These are phyloP conservation scores for Boletus sensibilis DNA, from an alignment of 768 basidiomycete genomes.

Conservation along the genomic window DNA sequence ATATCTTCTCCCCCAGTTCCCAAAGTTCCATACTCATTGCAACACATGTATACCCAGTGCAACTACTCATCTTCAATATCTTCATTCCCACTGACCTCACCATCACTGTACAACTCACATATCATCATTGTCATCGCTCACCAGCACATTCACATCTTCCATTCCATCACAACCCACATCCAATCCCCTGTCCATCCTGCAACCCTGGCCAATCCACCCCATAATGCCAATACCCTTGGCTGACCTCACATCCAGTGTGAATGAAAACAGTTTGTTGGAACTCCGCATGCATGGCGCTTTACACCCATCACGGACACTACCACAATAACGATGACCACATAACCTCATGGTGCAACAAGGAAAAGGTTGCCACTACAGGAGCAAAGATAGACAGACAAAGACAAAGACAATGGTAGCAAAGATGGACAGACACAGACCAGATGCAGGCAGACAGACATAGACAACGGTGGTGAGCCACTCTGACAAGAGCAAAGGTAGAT, in stretches of 20 bases:
- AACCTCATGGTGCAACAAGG: too few relatives aligned
- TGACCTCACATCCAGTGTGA: slow-evolving; percentile 25
- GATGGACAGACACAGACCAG: too few relatives aligned
- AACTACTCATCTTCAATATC: slow-evolving; percentile 18
- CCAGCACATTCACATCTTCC: slow-evolving; percentile 25
- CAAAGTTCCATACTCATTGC: slow-evolving; percentile 18
- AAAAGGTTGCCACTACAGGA: too few relatives aligned
- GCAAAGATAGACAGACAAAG: too few relatives aligned
- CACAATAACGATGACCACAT: too few relatives aligned
- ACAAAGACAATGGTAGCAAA: too few relatives aligned
- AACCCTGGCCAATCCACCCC: slow-evolving; percentile 36
- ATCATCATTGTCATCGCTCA: slow-evolving; percentile 25
- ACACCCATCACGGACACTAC: slow-evolving; percentile 15
- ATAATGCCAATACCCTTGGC: slow-evolving; percentile 34
- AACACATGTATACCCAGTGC: slow-evolving; percentile 26
- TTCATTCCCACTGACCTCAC: slow-evolving; percentile 17
- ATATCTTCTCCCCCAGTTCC: slow-evolving; percentile 2
- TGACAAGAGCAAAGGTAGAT: too few relatives aligned
- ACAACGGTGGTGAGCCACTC: too few relatives aligned
- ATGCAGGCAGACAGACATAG: too few relatives aligned
- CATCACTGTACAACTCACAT: slow-evolving; percentile 22
- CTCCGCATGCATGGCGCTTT: background rate
- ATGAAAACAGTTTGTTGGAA: slow-evolving; percentile 8
- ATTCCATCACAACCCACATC: slow-evolving; percentile 11
- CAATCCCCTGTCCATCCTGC: slow-evolving; percentile 26